These are phyloP conservation scores for Debaryomyces tyrocola DNA, from an alignment of 805 yeast genomes.

Conservation along the genomic window DNA sequence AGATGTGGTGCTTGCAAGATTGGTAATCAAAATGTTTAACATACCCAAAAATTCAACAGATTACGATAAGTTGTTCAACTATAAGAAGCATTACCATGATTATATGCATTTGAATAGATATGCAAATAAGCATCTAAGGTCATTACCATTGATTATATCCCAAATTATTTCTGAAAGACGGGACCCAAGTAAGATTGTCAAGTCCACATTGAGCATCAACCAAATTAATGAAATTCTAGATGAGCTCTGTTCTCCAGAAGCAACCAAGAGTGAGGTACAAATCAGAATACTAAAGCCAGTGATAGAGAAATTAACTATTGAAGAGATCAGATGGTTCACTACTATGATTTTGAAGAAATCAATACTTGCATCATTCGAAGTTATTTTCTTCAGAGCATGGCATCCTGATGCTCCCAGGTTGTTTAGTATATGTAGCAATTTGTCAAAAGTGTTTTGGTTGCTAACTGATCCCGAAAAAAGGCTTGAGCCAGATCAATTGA, in stretches of 20 bases:
- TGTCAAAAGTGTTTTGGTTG: slow-evolving; percentile 57
- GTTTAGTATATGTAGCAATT: slow-evolving; percentile 62
- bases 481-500: slow-evolving; percentile 40
- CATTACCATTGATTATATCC: slow-evolving; percentile 49
- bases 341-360: slow-evolving; percentile 62
- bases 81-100: slow-evolving; percentile 41
- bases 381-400: slow-evolving; percentile 58
- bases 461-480: slow-evolving; percentile 50
- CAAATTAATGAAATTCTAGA: slow-evolving; percentile 34
- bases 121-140: slow-evolving; percentile 47
- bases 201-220: slow-evolving; percentile 18
- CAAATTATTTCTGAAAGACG: slow-evolving; percentile 54
- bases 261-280: slow-evolving; percentile 35
- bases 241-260: slow-evolving; percentile 16
- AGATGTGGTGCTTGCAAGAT: slow-evolving; percentile 58
- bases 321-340: slow-evolving; percentile 68
- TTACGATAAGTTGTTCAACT: slow-evolving; percentile 39
- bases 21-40: slow-evolving; percentile 48
- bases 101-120: slow-evolving; percentile 18
- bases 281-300: slow-evolving; percentile 48
- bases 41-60: slow-evolving; percentile 64
- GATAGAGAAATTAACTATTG: slow-evolving; percentile 52
- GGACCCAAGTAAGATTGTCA: slow-evolving; percentile 36
- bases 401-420: slow-evolving; percentile 76
- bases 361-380: slow-evolving; percentile 63